Conservation (phyloP, 1,139 yeast species). For the Torulaspora globosa region DNA sequence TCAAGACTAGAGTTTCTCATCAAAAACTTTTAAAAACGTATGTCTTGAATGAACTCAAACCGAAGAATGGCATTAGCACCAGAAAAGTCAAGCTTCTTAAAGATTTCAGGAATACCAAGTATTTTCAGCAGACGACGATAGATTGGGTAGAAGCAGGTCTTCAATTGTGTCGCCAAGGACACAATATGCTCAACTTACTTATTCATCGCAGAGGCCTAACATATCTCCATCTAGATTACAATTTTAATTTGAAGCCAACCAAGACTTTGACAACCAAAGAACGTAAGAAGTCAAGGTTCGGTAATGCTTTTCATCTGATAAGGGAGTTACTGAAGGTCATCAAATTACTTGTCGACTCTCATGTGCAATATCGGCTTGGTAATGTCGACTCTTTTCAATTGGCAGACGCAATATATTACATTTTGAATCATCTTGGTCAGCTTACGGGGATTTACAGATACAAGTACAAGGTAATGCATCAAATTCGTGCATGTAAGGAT, state of each 20-base stretch:
- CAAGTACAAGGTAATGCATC: constrained; percentile 97
- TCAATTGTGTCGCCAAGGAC: constrained; percentile 90
- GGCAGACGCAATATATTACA: constrained; percentile 90
- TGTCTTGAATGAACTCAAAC: constrained; percentile 68
- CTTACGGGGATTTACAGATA: constrained; percentile 94
- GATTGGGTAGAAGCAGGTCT: constrained; percentile 99
- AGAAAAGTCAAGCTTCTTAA: constrained; percentile 60
- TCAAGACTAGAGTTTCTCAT: constrained; percentile 78
- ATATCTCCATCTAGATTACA: constrained; percentile 88
- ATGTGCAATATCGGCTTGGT: constrained; percentile 85
- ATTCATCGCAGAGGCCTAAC: constrained; percentile 91
- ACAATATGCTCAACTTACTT: constrained; percentile 83
- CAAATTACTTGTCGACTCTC: constrained; percentile 87
- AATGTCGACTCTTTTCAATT: constrained; percentile 89
- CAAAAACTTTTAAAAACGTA: constrained; percentile 76
- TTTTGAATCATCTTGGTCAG: constrained; percentile 89
- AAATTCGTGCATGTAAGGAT: constrained; percentile 92
- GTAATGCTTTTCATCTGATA: constrained; percentile 91
- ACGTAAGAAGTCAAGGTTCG: constrained; percentile 91
- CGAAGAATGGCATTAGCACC: constrained; percentile 40
- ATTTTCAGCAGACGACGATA: constrained; percentile 83
- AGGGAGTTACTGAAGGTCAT: constrained; percentile 80
- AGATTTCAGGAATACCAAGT: constrained; percentile 71
- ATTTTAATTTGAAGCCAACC: constrained; percentile 93
- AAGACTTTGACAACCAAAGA: constrained; percentile 95